Base-by-base conservation (phyloP, 169 alveolate genomes). In the Cryptosporidium tyzzeri region DNA sequence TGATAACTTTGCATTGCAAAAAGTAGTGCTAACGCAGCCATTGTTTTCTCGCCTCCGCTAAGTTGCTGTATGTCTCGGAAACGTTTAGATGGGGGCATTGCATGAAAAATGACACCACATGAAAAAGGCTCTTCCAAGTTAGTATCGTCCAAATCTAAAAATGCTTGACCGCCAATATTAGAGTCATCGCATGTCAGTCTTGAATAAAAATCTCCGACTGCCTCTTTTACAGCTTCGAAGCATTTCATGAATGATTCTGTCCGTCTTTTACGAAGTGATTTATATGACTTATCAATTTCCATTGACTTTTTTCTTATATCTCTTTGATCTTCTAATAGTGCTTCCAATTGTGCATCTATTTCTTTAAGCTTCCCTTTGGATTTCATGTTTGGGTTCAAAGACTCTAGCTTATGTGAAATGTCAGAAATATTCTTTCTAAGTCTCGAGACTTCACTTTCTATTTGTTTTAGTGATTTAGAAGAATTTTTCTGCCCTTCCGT, bases 21-120 rank as follows among this genome's bases (percentile, higher is more conserved):
- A 44, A 97, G 92, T 10, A 97, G 91, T 50, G 99, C 97, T 6
- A 98, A 87, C 29, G 98, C 97, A 16, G 99, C 98, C 48, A 98
- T 94, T 23, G 99, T 96, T 92, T 97, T 98, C 92, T 98, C 99
- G 37, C 99, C 99, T n/a, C 99, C 99, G 9, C 97, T 94, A 35
- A 95, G 91, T 62, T 94, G 94, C 23, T 94, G 95, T 55, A 95
- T 93, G 75, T 96, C 98, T 71, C 95, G 93, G 33, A 92, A 93
- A 84, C 96, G 91, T 91, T 96, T 96, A 45, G 95, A 94, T 2
- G 98, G 97, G 21, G 98, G 98, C 39, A 94, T 93, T 0, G 97
- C 97, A 12, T 93, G 91, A 85, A 92, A 96, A 10, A 92, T 92
- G 23, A 96, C 91, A 37, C 93, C 94, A 41, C 96, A 96, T 45